Base-by-base conservation (phyloP, 768 basidiomycete species). In the Leucocoprinus sp. region DNA sequence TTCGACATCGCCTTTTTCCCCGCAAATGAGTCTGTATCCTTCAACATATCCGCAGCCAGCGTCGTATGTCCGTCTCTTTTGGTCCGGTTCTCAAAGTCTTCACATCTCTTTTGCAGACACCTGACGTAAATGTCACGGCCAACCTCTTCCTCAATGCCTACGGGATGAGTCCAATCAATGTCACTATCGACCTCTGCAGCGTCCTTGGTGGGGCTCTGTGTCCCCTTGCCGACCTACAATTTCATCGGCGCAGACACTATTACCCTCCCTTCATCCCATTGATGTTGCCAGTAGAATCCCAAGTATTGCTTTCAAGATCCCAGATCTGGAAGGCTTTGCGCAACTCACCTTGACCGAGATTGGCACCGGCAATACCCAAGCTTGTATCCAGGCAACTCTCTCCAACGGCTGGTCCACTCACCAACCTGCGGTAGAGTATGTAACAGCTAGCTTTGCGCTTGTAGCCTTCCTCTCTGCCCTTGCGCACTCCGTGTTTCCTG, bases 311-410 rank as follows among this genome's bases (percentile, higher is more conserved):
- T 99, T 81, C 61, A 65, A 70, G 33, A 84, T 99, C 28, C 95
- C 95, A 4, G 88, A 99, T 63, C 71, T 97, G 4, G 92, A 97
- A 60, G 92, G 87, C 14, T 92, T 78, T 56, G 92, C 81, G 0
- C 85, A 91, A 54, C 66, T 97, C 43, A 75, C 80, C 4, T 71
- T 95, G 31, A 75, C 68, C 2, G 78, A 88, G 50, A 73, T 79
- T 24, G 66, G 68, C 39, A 86, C 88, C 4, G 82, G 84, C 38
- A 60, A 77, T 6, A 70, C 88, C 50, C 88, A 83, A 43, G 90
- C 92, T 0, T 99, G 95, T 55, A 75, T 99, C 6, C 91, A 93
- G 61, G 79, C 92, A 14, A 93, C 92, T 2, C 68, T 97, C 8
- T 83, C 89, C 14, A 99, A 99, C 59, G 93, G 93, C 8, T 82